These are phyloP conservation scores for Usnea hakonensis DNA, from an alignment of 495 filamentous ascomycete species.

Conservation along the genomic window DNA sequence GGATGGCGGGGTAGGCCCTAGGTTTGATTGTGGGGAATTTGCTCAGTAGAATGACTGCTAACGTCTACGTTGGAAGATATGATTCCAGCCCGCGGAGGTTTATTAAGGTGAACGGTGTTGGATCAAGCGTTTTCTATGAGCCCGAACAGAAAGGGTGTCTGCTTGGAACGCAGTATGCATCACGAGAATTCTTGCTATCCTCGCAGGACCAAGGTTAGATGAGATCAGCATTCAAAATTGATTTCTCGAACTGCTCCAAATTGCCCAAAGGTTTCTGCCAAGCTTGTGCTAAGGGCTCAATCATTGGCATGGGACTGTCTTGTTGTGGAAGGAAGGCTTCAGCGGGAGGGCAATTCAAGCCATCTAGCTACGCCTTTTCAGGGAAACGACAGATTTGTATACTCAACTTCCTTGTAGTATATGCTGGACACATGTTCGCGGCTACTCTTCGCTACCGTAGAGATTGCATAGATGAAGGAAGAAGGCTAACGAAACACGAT, in stretches of 20 bases:
- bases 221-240: neutral
- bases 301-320: neutral
- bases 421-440: neutral
- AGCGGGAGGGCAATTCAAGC: neutral
- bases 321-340: neutral
- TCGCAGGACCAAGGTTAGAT: neutral
- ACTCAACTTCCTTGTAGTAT: neutral
- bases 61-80: slow-evolving; percentile 2
- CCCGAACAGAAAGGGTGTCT: neutral
- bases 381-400: neutral
- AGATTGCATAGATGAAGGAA: neutral
- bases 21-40: neutral
- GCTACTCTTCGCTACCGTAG: neutral
- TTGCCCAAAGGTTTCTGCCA: neutral
- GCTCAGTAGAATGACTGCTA: neutral
- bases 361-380: neutral
- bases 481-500: neutral
- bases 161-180: neutral
- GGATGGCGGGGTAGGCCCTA: neutral
- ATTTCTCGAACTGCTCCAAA: neutral
- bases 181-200: neutral
- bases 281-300: neutral
- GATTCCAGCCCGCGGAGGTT: neutral
- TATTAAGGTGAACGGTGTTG: neutral
- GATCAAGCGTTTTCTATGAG: no score